Base-by-base conservation (phyloP, 495 filamentous ascomycete species). In the Lasiosphaeria ovina region DNA sequence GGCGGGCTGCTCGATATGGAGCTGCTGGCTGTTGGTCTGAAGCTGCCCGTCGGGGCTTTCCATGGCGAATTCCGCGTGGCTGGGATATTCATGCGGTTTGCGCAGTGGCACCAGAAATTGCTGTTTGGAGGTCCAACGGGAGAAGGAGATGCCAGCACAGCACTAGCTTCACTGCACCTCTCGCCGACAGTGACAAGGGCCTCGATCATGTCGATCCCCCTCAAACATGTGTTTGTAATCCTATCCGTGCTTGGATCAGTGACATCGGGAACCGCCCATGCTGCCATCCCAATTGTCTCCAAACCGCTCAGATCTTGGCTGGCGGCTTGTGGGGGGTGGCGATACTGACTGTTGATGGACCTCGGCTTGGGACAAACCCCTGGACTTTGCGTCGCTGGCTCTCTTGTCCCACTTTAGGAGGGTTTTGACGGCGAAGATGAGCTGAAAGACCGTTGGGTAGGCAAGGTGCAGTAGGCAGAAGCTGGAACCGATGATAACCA, bases 401-500 rank as follows among this genome's bases (percentile, higher is more conserved):
- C n/a, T n/a, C n/a, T n/a, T n/a, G n/a, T n/a, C 38, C 38, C 38
- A 40, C 38, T 40, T 40, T 6, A 40, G 12, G 17, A 78, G 66
- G 62, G 71, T 72, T 36, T 62, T 69, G 17, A 73, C 63, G 36
- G 71, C 69, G 57, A 77, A 71, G 16, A 77, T 66, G 51, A 79
- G 69, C 56, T 77, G 76, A 6, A 68, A 71, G 14, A 68, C 63
- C n/a, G 67, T 55, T 1, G 73, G 68, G 71, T 72, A 0, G 76
- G 75, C n/a, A 77, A 61, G 50, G 67, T 60, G 60, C 68, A 73
- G 66, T 78, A 77, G 45, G 66, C 59, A 6, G 69, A 66, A 17
- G 70, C 64, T 0, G 76, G 74, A 8, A 79, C 65, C 6, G 68
- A 60, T 40, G 38, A 40, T n/a, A 75, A 62, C 76, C 76, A 79